Evolutionary conservation across 1,284 basidiomycete species (phyloP), one percentile per base, ranked within the genome.

Genomic region (Fomitopsis betulina): DNA sequence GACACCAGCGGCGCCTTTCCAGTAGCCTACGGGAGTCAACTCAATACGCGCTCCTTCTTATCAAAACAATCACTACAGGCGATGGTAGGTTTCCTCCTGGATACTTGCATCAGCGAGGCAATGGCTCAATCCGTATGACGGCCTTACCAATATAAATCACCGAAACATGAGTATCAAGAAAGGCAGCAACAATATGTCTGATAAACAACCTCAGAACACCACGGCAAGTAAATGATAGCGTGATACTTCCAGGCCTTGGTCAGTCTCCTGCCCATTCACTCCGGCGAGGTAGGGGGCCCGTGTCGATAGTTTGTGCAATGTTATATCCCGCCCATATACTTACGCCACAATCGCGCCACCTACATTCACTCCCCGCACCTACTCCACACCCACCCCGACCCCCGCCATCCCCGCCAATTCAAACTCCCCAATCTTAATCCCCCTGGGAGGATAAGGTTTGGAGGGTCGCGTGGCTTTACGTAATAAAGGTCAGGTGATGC

Each of bases 131-230:
- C 42, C 32, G 25, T 33, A 21, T 23, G 49, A 51, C 52, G 50
- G 56, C 9, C 58, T 49, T 32, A 63, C 61, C 60, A 33, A 64
- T 63, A 52, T 68, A 66, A 27, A 67, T 59, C 33, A 70, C 54
- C 12, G 62, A 62, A 33, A 63, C 63, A 38, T 68, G 58, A 7
- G 27, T 54, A 55, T 70, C 67, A 35, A 69, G 60, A 52, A 64
- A 65, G 9, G 60, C 59, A n/a, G 57, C 21, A 17, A 67, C 58
- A 15, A 69, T 40, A 37, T 58, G 61, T 15, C 17, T 42, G 4
- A 58, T 49, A 23, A 61, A 47, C 52, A 37, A 40, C 52, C 37
- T 40, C 51, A 57, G 55, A 33, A 59, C 58, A 30, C 51, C 37
- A 25, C 54, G 62, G 63, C 19, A 54, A 37, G 52, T 59, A 55